Evolutionary conservation across 139 green algal species (phyloP).

Genomic region (Asterochloris erici): DNA sequence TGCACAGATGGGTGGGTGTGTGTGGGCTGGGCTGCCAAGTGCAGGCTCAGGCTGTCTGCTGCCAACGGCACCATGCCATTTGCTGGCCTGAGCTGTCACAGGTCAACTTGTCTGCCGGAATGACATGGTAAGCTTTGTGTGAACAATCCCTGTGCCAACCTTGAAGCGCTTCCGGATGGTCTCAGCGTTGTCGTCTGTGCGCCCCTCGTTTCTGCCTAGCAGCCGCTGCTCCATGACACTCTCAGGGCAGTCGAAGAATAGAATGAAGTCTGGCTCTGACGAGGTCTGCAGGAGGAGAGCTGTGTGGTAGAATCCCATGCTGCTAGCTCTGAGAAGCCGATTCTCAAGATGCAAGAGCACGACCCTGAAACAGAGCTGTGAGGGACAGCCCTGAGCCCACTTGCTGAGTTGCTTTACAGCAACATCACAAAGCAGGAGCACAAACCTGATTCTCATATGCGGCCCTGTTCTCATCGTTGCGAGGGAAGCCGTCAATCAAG

Average conservation of each 20-base stretch:
- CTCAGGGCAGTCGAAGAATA: conserved; percentile 96
- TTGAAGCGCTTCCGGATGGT: conserved; percentile 95
- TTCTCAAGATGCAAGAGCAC: not conserved
- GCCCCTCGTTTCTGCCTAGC: conserved; percentile 82
- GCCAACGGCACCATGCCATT: not conserved
- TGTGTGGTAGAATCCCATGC: not conserved
- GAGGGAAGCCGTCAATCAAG: conserved; percentile 93
- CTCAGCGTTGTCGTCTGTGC: conserved; percentile 95
- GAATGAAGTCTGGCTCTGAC: conserved; percentile 76
- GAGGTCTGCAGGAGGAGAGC: conserved; percentile 56
- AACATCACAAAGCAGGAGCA: not conserved
- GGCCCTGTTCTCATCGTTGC: conserved; percentile 90
- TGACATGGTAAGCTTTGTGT: not conserved
- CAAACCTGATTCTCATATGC: conserved; percentile 64
- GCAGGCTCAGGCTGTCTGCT: not conserved
- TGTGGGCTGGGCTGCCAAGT: not conserved
- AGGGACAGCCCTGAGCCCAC: too few relatives aligned
- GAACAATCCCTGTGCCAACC: conserved; percentile 28
- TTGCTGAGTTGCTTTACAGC: too few relatives aligned
- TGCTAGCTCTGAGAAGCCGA: not conserved
- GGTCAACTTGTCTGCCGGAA: not conserved
- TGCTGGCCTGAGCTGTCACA: not conserved
- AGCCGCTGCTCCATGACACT: conserved; percentile 86
- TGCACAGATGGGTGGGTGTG: not conserved
- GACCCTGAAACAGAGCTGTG: not conserved